Evolutionary conservation across 345 rosid genomes (phyloP), one percentile per base, ranked within the genome.

Genomic region (Lumnitzera racemosa): DNA sequence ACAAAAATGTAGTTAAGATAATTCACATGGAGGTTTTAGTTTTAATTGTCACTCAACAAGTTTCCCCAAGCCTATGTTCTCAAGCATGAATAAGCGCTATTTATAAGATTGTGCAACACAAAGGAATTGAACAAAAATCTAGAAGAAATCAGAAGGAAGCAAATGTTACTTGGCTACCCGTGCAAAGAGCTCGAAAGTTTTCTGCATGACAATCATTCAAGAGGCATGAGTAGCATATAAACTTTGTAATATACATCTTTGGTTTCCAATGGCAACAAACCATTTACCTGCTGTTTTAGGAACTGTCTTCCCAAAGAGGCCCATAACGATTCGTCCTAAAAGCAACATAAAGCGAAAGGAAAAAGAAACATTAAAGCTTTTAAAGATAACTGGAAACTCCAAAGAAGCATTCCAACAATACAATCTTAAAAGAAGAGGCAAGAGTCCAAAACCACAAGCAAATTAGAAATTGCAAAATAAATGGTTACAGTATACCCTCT

Each of bases 131-230:
- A 4, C 1, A 24, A 46, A 29, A n/a, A n/a, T 57, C 12, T 41
- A 64, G 47, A 63, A 24, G 60, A 12, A n/a, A 63, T 31, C 59
- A 61, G 36, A 66, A 56, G 56, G 64, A 67, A 55, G 55, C 75
- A 76, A 71, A 72, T 76, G 86, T 78, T 72, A 79, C 81, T 70
- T 78, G 83, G 68, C 72, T 81, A 94, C 99, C 99, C 20, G 95
- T 94, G 79, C 99, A 94, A 76, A 94, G 80, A 29, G 96, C 92
- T 66, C 97, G 90, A 67, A 94, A 94, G 69, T 94, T 94, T 78
- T 94, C 97, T 94, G 97, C 84, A 77, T 4, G 41, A 64, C 54
- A 53, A 58, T 51, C 59, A 69, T 24, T 15, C 25, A 49, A 24
- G 56, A 66, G 64, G 53, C 27, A 59, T 49, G 64, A 68, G 60